These are phyloP conservation scores for Penicillium sp. DNA, from an alignment of 2,329 filamentous ascomycete species.

Conservation along the genomic window DNA sequence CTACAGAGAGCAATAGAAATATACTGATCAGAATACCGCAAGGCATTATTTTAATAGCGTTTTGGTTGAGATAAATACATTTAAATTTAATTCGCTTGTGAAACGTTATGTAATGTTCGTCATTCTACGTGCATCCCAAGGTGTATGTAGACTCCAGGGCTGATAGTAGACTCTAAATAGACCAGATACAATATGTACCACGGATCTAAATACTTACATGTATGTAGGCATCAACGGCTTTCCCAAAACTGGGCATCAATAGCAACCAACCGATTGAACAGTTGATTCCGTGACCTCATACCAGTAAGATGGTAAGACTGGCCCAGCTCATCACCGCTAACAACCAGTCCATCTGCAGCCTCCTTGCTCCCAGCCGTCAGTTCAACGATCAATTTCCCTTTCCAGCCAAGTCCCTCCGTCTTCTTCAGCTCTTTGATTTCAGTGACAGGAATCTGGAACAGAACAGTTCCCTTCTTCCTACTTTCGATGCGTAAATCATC, in stretches of 20 bases:
- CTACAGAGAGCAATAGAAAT: too few species aligned
- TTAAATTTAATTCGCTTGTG: too few species aligned
- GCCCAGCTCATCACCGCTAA: constrained; percentile 57
- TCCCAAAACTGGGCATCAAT: constrained; percentile 31
- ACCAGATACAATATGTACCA: neutral
- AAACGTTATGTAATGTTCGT: neutral
- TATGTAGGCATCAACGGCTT: constrained; percentile 13
- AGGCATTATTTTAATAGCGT: too few species aligned
- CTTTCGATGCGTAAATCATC: constrained; percentile 52
- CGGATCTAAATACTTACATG: neutral
- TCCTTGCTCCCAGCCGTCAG: constrained; percentile 70
- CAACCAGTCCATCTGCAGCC: constrained; percentile 72
- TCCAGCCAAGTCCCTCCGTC: constrained; percentile 80
- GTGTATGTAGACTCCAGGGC: neutral
- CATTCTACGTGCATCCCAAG: neutral
- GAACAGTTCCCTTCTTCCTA: constrained; percentile 54
- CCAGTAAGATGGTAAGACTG: constrained; percentile 39
- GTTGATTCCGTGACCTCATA: constrained; percentile 26
- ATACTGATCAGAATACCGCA: too few species aligned
- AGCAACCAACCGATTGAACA: constrained; percentile 27
- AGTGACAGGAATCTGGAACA: constrained; percentile 68
- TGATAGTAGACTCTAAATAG: neutral
- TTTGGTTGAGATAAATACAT: too few species aligned
- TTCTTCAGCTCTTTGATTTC: constrained; percentile 76
- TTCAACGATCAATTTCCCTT: constrained; percentile 76